A percentile compares a stretch with the other conserved stretches of the same genome.
Conservation (phyloP, 164 flowering plant genomes). For the Macadamia tetraphylla region DNA sequence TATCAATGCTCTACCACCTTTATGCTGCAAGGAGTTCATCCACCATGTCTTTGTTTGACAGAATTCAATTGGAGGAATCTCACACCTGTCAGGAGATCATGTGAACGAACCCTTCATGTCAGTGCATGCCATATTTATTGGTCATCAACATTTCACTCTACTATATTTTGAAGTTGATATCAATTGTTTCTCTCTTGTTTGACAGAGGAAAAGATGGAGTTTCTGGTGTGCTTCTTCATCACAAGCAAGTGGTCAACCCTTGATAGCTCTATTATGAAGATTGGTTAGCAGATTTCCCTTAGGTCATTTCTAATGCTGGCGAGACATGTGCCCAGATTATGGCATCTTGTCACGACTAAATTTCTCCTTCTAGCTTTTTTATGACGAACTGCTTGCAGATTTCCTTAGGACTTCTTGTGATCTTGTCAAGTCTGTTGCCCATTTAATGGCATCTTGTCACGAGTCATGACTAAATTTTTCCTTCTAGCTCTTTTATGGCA, state of each 20-base stretch:
- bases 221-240: constrained; percentile 93
- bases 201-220: constrained; percentile 85
- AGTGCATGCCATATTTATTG: constrained; percentile 20
- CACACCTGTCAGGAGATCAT: constrained; percentile 84
- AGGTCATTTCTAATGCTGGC: constrained; percentile 24
- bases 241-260: constrained; percentile 84
- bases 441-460: not conserved
- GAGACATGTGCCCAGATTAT: constrained; percentile 2
- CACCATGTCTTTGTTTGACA: constrained; percentile 22
- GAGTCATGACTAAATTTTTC: too few species aligned
- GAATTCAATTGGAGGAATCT: constrained; percentile 91
- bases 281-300: constrained; percentile 55
- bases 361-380: too few species aligned
- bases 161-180: constrained; percentile 5
- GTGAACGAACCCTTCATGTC: constrained; percentile 85
- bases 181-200: constrained; percentile 16
- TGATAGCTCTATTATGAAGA: constrained; percentile 41
- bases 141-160: not conserved
- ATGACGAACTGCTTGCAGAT: too few species aligned
- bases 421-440: not conserved
- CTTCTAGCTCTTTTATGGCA: constrained; percentile 32
- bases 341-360: not conserved
- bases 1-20: not conserved
- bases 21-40: constrained; percentile 6
- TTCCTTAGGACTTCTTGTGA: too few species aligned